Conservation (phyloP, 441 rosid genomes). For the Viola pubescens region DNA sequence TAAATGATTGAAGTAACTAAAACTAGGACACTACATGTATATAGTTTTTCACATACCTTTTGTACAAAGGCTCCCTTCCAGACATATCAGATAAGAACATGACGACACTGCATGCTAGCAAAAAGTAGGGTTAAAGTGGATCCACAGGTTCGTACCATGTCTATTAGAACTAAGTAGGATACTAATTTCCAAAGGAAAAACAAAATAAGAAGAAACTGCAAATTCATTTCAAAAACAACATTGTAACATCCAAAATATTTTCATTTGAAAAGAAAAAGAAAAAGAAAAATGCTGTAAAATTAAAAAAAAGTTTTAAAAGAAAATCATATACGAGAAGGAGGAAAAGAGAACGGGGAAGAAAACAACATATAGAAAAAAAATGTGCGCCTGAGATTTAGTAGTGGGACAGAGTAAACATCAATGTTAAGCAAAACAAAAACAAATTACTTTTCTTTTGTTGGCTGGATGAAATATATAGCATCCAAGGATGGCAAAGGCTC, state of each 20-base stretch:
- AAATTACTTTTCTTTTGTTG: constrained; percentile 60
- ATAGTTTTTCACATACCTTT: constrained; percentile 56
- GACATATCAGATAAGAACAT: constrained; percentile 95
- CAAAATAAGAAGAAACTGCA: background rate
- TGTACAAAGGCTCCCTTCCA: constrained; percentile 82
- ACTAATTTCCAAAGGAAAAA: background rate
- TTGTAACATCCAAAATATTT: background rate
- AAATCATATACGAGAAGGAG: too few species aligned
- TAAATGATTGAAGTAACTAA: constrained; percentile 8
- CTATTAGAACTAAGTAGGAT: background rate
- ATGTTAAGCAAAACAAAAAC: background rate
- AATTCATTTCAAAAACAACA: background rate
- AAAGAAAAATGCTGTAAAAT: background rate
- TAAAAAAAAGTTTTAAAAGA: background rate
- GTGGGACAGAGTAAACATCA: background rate
- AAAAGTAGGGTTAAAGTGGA: constrained; percentile 30
- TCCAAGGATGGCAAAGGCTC: constrained; percentile 89
- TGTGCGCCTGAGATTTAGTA: background rate
- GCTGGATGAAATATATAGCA: constrained; percentile 90
- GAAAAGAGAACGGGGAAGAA: too few species aligned
- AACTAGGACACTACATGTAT: background rate
- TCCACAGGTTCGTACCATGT: constrained; percentile 11
- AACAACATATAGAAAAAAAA: too few species aligned
- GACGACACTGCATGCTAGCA: constrained; percentile 56
- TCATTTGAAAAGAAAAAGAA: background rate